These are phyloP conservation scores for Prunus salicina DNA, from an alignment of 306 rosid genomes.

Conservation along the genomic window DNA sequence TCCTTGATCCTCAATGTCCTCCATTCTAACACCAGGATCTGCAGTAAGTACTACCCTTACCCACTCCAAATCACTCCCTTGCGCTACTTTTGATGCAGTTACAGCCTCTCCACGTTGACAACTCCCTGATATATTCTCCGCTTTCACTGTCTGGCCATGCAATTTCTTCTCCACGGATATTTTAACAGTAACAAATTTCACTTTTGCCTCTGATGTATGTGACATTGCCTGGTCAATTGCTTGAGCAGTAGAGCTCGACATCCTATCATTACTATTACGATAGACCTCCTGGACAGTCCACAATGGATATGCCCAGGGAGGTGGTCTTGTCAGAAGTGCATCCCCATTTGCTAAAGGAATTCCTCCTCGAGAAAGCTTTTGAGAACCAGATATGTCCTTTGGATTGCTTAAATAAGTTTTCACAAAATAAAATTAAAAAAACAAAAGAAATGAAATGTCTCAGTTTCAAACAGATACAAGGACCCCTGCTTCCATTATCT, in stretches of 20 bases:
- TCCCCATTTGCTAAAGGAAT: slow-evolving; percentile 98
- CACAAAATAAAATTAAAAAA: slow-evolving; percentile 8
- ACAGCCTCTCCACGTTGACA: slow-evolving; percentile 26
- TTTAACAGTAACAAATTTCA: slow-evolving; percentile 57
- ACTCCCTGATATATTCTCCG: slow-evolving; percentile 23
- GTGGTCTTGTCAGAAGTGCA: slow-evolving; percentile 84
- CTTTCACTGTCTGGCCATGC: slow-evolving; percentile 35
- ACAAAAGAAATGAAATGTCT: not conserved
- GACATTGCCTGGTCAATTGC: slow-evolving; percentile 99
- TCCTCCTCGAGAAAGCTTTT: slow-evolving; percentile 92
- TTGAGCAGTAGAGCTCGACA: slow-evolving; percentile 95
- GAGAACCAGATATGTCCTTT: slow-evolving; percentile 71
- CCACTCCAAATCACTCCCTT: slow-evolving; percentile 68
- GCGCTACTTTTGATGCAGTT: slow-evolving; percentile 35
- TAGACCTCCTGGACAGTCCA: slow-evolving; percentile 93
- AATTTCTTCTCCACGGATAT: slow-evolving; percentile 54
- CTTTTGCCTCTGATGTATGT: slow-evolving; percentile 65
- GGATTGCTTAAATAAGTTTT: slow-evolving; percentile 56
- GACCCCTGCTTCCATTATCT: not conserved
- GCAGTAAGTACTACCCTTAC: slow-evolving; percentile 79
- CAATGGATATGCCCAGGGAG: slow-evolving; percentile 99
- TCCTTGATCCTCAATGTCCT: slow-evolving; percentile 75
- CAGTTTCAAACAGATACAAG: slow-evolving; percentile 12
- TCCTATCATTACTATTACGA: slow-evolving; percentile 95
- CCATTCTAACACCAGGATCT: slow-evolving; percentile 84